Percentiles rank a stretch among this genome's conserved stretches.
These are phyloP conservation scores for Talaromyces adpressus DNA, from an alignment of 495 filamentous ascomycete genomes.

Conservation along the genomic window DNA sequence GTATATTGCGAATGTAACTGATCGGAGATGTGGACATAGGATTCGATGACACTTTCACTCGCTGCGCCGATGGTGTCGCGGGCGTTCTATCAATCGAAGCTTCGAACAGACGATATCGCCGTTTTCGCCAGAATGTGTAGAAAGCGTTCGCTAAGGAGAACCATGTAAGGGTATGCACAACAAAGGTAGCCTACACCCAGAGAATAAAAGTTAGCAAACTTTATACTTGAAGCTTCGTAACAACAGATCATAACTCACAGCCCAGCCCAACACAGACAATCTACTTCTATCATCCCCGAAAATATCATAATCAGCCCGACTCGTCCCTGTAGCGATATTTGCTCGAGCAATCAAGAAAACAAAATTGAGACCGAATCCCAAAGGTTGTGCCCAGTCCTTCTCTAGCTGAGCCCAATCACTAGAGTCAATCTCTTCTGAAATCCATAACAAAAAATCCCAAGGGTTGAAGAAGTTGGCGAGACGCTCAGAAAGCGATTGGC, in stretches of 20 bases:
- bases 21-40: constrained; percentile 73
- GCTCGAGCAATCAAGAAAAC: constrained; percentile 76
- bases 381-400: constrained; percentile 62
- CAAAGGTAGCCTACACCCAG: constrained; percentile 50
- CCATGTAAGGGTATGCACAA: constrained; percentile 58
- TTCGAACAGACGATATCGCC: constrained; percentile 90
- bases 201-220: background rate
- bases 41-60: constrained; percentile 85
- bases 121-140: constrained; percentile 76
- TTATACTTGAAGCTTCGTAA: background rate
- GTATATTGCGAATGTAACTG: constrained; percentile 62
- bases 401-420: constrained; percentile 78
- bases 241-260: constrained; percentile 53
- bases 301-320: constrained; percentile 62
- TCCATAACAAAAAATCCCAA: constrained; percentile 78
- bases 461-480: constrained; percentile 76
- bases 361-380: constrained; percentile 71
- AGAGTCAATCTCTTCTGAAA: constrained; percentile 83
- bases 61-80: constrained; percentile 77
- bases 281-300: constrained; percentile 62
- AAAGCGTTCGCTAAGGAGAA: constrained; percentile 66
- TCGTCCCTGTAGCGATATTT: constrained; percentile 47
- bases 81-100: constrained; percentile 65
- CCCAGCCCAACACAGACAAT: constrained; percentile 61
- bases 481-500: constrained; percentile 66